Base-by-base conservation (phyloP, 148 eudicot species). In the Dysphania ambrosioides region DNA sequence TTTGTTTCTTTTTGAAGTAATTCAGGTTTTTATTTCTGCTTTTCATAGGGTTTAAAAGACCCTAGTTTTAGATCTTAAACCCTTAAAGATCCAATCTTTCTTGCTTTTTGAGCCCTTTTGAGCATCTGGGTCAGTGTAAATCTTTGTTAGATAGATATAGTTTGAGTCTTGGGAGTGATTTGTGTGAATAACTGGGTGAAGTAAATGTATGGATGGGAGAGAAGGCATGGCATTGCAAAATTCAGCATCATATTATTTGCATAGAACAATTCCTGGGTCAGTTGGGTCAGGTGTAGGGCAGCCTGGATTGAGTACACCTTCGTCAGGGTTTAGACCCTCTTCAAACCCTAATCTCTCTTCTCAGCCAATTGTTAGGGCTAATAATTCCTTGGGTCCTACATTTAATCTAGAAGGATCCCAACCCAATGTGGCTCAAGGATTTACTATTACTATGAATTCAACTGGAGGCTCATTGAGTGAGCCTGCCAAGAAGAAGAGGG, bases 401-500 rank as follows among this genome's bases (percentile, higher is more conserved):
- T 86, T 86, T 64, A 83, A 73, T 79, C 80, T 80, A 56, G 84
- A 85, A 66, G 80, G 80, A 67, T 71, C 92, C 0, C 76, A 74
- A 26, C 72, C 85, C 35, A 81, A 74, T 80, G 80, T 86, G 62
- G 90, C 89, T 71, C 92, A 84, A 74, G 90, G 83, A 5, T 80
- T 79, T 68, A 70, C 80, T 24, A 73, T 83, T 55, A 78, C 78
- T 59, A 81, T 84, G 77, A 75, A 85, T 47, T 44, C 89, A 0
- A 44, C 66, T 69, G 81, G 83, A 65, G 89, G 80, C 30, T 65
- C 90, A 71, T 47, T 71, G 71, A 79, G 87, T 78, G 96, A 83
- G 56, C 76, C 88, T 24, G 59, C 66, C 19, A 95, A 88, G 91
- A 95, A 92, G 82, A 95, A 95, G 83, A 88, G 98, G 74, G 98